These are phyloP conservation scores for Casuarina glauca DNA, from an alignment of 306 rosid genomes.

Conservation along the genomic window DNA sequence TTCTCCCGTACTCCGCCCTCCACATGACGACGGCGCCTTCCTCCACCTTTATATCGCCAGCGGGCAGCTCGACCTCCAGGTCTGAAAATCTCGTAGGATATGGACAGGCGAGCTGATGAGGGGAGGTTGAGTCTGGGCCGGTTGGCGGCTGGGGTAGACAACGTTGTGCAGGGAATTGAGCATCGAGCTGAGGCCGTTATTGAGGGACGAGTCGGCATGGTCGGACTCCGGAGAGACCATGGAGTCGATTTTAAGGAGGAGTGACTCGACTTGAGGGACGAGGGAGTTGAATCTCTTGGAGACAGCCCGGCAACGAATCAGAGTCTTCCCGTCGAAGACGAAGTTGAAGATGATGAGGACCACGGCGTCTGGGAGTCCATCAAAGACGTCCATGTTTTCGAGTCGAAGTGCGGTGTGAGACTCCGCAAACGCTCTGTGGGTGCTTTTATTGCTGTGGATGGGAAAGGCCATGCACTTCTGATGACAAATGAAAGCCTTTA, in stretches of 20 bases:
- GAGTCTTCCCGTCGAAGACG: conserved; percentile 44
- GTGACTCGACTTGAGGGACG: conserved; percentile 45
- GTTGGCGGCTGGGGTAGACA: conserved; percentile 10
- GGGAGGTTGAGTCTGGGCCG: conserved; percentile 17
- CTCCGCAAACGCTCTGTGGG: not conserved
- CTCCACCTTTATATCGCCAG: conserved; percentile 30
- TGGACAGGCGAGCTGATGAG: conserved; percentile 28
- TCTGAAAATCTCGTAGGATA: conserved; percentile 44
- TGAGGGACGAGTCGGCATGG: conserved; percentile 17
- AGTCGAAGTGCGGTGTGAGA: not conserved
- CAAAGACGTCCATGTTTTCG: conserved; percentile 36
- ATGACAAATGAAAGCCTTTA: not conserved
- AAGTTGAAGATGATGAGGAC: conserved; percentile 48
- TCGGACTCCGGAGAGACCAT: conserved; percentile 38
- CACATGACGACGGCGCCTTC: conserved; percentile 38
- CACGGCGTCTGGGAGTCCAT: conserved; percentile 43
- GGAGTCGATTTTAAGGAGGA: conserved; percentile 41
- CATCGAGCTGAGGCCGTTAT: conserved; percentile 25
- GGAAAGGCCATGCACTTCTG: no score
- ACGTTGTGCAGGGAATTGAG: conserved; percentile 39
- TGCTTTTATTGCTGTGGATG: not conserved
- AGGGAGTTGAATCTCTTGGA: conserved; percentile 50
- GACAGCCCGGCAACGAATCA: conserved; percentile 45
- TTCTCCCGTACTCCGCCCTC: conserved; percentile 46
- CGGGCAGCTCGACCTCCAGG: conserved; percentile 46